Percentiles rank a stretch among this genome's conserved stretches.
Conservation (phyloP, 768 basidiomycete species). For the Pisolithus albus region DNA sequence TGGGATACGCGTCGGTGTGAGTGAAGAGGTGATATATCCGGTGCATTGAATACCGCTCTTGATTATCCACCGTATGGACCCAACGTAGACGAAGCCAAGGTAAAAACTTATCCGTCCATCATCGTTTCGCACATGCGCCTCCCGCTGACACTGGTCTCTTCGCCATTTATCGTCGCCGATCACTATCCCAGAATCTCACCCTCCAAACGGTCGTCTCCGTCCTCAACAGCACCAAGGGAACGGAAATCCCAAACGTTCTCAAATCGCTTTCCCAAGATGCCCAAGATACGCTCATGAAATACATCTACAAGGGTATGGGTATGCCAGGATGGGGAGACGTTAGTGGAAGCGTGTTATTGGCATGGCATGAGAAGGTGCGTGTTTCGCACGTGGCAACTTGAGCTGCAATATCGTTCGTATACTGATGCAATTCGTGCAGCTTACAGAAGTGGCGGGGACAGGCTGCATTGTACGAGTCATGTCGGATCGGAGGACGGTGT, state of each 20-base stretch:
- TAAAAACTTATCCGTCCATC: conserved; percentile 20
- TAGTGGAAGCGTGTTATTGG: conserved; percentile 56
- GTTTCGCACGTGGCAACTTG: neutral
- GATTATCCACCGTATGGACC: conserved; percentile 86
- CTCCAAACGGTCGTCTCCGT: conserved; percentile 79
- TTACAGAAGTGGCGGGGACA: conserved; percentile 89
- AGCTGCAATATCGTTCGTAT: neutral
- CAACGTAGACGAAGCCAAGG: conserved; percentile 87
- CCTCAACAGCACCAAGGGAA: conserved; percentile 87
- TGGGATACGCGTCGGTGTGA: no score
- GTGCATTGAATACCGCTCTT: conserved; percentile 65
- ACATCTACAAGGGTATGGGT: conserved; percentile 95
- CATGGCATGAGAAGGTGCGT: conserved; percentile 95
- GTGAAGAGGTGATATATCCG: conserved; percentile 65
- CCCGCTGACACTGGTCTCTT: no score
- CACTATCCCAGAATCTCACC: conserved; percentile 41
- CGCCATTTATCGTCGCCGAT: no score
- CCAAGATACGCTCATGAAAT: conserved; percentile 95
- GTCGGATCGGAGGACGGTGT: conserved; percentile 60
- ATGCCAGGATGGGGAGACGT: conserved; percentile 54
- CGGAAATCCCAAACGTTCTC: conserved; percentile 62
- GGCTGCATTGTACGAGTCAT: conserved; percentile 91
- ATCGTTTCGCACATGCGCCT: no score
- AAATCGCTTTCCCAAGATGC: conserved; percentile 63
- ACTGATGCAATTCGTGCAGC: conserved; percentile 34